A percentile compares a stretch with the other conserved stretches of the same genome.
Evolutionary conservation across 2,329 filamentous ascomycete species (phyloP).

Genomic region (Grosmannia penicillata): DNA sequence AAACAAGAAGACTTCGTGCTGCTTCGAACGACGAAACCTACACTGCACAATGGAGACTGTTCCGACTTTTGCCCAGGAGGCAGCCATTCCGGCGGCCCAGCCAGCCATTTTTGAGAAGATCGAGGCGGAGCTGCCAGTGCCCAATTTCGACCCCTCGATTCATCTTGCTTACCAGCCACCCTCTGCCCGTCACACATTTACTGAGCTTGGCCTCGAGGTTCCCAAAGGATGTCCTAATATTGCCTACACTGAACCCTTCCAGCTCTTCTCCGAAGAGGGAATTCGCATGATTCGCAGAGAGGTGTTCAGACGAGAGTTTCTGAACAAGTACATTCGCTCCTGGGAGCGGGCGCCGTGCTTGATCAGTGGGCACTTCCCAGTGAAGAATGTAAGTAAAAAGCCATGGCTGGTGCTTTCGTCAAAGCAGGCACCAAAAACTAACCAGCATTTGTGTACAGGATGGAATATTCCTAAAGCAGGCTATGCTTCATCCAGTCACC

Average conservation of each 20-base stretch:
- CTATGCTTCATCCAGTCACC: slow-evolving; percentile 3
- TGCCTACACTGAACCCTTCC: slow-evolving; percentile 8
- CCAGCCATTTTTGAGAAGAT: slow-evolving; percentile 5
- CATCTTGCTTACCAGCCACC: slow-evolving; percentile 9
- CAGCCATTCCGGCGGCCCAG: slow-evolving; percentile 3
- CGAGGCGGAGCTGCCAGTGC: slow-evolving; percentile 1
- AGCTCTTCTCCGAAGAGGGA: slow-evolving; percentile 8
- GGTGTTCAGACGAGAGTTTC: slow-evolving; percentile 8
- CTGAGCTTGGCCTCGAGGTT: slow-evolving; percentile 4
- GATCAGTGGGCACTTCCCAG: slow-evolving; percentile 7
- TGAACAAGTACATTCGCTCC: slow-evolving; percentile 9
- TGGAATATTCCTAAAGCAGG: slow-evolving; percentile 6
- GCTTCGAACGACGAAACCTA: too few relatives aligned
- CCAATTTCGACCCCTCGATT: slow-evolving; percentile 9
- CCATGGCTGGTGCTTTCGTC: background rate
- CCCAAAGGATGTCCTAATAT: slow-evolving; percentile 6
- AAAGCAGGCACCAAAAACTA: background rate
- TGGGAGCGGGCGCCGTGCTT: slow-evolving; percentile 9
- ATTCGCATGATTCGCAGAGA: slow-evolving; percentile 9
- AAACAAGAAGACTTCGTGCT: background rate
- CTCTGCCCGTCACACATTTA: slow-evolving; percentile 5
- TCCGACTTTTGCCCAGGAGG: slow-evolving; percentile 4
- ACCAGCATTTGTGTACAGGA: too few relatives aligned
- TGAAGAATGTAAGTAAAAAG: slow-evolving; percentile 2
- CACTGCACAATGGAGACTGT: slow-evolving; percentile 3